Evolutionary conservation across 495 filamentous ascomycete genomes (phyloP).

Genomic region (Durotheca rogersii): DNA sequence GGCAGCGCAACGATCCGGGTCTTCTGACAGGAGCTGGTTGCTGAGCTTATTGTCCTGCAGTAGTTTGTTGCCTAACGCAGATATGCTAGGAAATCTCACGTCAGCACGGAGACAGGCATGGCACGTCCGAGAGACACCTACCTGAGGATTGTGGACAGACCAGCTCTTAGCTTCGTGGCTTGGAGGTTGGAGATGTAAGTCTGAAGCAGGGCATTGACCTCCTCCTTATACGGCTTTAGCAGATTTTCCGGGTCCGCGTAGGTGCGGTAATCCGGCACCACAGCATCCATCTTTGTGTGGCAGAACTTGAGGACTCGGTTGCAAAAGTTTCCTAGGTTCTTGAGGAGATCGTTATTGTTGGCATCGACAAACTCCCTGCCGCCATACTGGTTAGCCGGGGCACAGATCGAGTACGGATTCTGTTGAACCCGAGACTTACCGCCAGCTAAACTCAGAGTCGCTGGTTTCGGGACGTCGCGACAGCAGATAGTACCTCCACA

Average conservation of each 20-base stretch:
- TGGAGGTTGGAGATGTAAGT: slow-evolving; percentile 75
- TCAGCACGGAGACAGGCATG: no score
- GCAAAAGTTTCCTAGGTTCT: slow-evolving; percentile 91
- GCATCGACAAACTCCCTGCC: slow-evolving; percentile 68
- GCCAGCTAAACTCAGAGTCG: slow-evolving; percentile 88
- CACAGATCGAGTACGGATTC: neutral
- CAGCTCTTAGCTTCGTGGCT: slow-evolving; percentile 72
- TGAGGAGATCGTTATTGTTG: slow-evolving; percentile 90
- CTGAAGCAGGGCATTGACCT: slow-evolving; percentile 61
- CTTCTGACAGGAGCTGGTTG: slow-evolving; percentile 70
- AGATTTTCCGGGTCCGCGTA: slow-evolving; percentile 53
- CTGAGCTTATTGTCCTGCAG: slow-evolving; percentile 81
- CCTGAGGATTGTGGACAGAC: slow-evolving; percentile 63
- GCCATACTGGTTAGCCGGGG: slow-evolving; percentile 4
- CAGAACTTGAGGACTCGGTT: slow-evolving; percentile 92
- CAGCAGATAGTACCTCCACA: slow-evolving; percentile 93
- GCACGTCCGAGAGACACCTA: slow-evolving; percentile 1
- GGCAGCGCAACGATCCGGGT: slow-evolving; percentile 71
- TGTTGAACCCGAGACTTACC: slow-evolving; percentile 22
- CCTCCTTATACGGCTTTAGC: slow-evolving; percentile 46
- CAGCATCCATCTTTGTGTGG: slow-evolving; percentile 68
- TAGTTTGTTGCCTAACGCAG: slow-evolving; percentile 73
- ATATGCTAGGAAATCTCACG: slow-evolving; percentile 47
- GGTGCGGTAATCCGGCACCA: slow-evolving; percentile 65
- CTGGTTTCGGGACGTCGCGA: slow-evolving; percentile 85